Conservation (phyloP, 179 eudicot genomes). For the Spinacia oleracea region DNA sequence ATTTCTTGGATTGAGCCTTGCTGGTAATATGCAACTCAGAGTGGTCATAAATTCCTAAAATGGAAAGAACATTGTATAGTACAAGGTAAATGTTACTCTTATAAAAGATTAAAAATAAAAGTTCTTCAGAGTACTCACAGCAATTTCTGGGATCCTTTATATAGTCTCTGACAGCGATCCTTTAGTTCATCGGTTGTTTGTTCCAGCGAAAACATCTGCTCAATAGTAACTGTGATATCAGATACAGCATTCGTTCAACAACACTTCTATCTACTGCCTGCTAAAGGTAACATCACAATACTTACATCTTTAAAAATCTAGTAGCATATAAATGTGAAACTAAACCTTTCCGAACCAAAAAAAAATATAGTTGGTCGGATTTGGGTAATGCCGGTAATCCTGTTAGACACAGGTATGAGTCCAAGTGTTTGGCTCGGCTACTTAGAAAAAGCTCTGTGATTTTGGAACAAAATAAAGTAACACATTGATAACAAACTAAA, state of each 20-base stretch:
- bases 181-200: constrained; percentile 70
- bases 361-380: no score
- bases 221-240: constrained; percentile 21
- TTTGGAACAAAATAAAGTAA: no score
- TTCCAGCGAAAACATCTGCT: constrained; percentile 64
- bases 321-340: background rate
- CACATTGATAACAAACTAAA: no score
- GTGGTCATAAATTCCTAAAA: background rate
- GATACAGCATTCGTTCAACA: constrained; percentile 1
- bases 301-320: background rate
- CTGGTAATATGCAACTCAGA: background rate
- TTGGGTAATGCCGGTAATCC: no score
- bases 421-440: no score
- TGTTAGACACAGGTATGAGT: no score
- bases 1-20: background rate
- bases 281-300: background rate
- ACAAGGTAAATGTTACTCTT: background rate
- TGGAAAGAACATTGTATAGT: background rate
- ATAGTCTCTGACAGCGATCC: constrained; percentile 77
- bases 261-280: background rate
- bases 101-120: background rate
- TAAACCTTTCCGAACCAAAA: background rate
- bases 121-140: constrained; percentile 49
- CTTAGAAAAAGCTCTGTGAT: no score
- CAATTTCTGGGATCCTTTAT: constrained; percentile 74